Conservation (phyloP, 2,329 filamentous ascomycete species). For the Colletotrichum coccodes region DNA sequence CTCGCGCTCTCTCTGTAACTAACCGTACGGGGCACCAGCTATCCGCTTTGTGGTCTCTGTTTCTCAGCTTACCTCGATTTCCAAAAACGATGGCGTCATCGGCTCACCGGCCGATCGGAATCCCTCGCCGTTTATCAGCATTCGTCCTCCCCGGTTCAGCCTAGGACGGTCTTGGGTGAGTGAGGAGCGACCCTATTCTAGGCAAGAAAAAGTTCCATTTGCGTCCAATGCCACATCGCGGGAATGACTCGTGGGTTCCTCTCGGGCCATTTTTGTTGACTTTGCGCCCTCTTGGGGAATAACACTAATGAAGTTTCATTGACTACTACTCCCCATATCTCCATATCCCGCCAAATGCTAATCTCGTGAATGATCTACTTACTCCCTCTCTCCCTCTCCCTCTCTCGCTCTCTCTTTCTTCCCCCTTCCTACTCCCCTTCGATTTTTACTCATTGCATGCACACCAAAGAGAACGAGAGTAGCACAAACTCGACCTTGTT, state of each 20-base stretch:
- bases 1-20: background rate
- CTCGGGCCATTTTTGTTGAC: background rate
- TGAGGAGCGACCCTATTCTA: background rate
- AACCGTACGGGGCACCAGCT: background rate
- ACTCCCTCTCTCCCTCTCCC: background rate
- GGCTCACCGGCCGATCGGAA: slow-evolving; percentile 23
- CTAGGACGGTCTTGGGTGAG: background rate
- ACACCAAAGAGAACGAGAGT: background rate
- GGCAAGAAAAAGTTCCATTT: background rate
- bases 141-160: background rate
- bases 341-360: background rate
- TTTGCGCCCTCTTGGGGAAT: background rate
- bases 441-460: background rate
- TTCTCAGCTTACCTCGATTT: slow-evolving; percentile 7
- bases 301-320: background rate
- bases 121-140: slow-evolving; percentile 23
- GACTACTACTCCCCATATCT: background rate
- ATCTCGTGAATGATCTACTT: background rate
- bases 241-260: slow-evolving; percentile 3
- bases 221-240: slow-evolving; percentile 1
- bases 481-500: background rate
- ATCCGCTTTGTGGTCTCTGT: background rate
- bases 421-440: background rate
- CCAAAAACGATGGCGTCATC: slow-evolving; percentile 30
- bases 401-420: too few species aligned